These are phyloP conservation scores for Begonia peltatifolia DNA, from an alignment of 306 rosid genomes.

Conservation along the genomic window DNA sequence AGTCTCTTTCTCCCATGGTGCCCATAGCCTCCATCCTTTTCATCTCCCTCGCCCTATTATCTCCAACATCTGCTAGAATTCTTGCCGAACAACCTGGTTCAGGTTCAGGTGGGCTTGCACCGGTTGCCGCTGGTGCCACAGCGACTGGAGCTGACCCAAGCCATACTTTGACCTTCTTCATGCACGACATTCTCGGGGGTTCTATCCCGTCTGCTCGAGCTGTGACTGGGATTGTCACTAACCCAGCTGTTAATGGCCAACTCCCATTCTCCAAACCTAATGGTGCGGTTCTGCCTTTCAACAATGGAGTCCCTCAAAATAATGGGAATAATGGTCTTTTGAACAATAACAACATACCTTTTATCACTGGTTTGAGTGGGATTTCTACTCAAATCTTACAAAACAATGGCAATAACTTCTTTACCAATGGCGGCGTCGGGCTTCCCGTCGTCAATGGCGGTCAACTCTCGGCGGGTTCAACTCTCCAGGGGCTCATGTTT, in stretches of 20 bases:
- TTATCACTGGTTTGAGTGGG: slow-evolving; percentile 65
- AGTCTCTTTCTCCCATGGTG: background rate
- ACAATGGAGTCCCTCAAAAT: slow-evolving; percentile 46
- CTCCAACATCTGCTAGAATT: slow-evolving; percentile 17
- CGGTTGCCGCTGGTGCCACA: background rate
- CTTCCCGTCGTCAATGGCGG: slow-evolving; percentile 4
- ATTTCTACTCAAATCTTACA: slow-evolving; percentile 23
- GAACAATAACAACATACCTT: slow-evolving; percentile 62
- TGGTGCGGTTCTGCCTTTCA: slow-evolving; percentile 46
- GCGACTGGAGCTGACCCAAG: slow-evolving; percentile 7
- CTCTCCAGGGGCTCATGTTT: slow-evolving; percentile 47
- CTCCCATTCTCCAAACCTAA: slow-evolving; percentile 73
- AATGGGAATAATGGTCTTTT: slow-evolving; percentile 47
- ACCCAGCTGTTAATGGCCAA: slow-evolving; percentile 55
- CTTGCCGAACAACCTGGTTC: slow-evolving; percentile 15
- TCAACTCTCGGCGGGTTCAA: slow-evolving; percentile 35
- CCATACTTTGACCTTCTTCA: slow-evolving; percentile 32
- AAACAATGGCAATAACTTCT: slow-evolving; percentile 24
- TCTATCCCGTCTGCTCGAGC: slow-evolving; percentile 63
- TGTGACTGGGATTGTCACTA: slow-evolving; percentile 47
- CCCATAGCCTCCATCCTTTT: slow-evolving; percentile 12
- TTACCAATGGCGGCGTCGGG: slow-evolving; percentile 10
- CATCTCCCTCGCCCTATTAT: slow-evolving; percentile 10
- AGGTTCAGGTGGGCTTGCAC: background rate
- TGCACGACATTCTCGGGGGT: slow-evolving; percentile 73